Conservation (phyloP, 2,329 filamentous ascomycete genomes). For the Pseudomassariella vexata region DNA sequence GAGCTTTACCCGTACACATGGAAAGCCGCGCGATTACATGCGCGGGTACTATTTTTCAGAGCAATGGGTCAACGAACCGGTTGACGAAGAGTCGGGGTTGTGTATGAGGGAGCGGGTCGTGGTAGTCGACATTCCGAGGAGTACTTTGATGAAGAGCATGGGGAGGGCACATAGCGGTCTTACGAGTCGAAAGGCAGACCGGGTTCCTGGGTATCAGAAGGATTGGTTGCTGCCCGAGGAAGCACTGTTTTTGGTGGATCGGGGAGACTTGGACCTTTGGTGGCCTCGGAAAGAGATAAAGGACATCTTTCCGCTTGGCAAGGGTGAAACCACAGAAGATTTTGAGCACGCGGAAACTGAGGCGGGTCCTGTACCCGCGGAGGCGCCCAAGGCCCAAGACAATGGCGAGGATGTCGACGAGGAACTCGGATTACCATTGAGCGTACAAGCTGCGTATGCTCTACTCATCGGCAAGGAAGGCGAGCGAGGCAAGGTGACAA, state of each 20-base stretch:
- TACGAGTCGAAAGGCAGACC: constrained; percentile 50
- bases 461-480: constrained; percentile 69
- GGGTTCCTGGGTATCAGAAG: constrained; percentile 49
- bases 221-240: constrained; percentile 90
- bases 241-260: constrained; percentile 80
- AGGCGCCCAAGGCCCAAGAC: constrained; percentile 11
- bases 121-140: constrained; percentile 61
- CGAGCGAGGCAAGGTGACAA: constrained; percentile 51
- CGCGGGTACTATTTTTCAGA: constrained; percentile 71
- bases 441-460: constrained; percentile 84
- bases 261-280: constrained; percentile 80
- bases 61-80: constrained; percentile 33
- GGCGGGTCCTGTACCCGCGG: constrained; percentile 9
- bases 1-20: constrained; percentile 69
- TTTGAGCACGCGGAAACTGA: constrained; percentile 19
- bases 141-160: constrained; percentile 68
- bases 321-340: constrained; percentile 20
- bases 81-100: constrained; percentile 25
- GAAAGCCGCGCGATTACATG: constrained; percentile 56
- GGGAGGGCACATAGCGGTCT: constrained; percentile 57
- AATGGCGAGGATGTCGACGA: constrained; percentile 37
- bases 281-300: constrained; percentile 61
- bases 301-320: constrained; percentile 35
- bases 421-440: constrained; percentile 72
- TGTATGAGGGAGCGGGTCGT: constrained; percentile 49